Evolutionary conservation across 1,284 basidiomycete genomes (phyloP), one percentile per base, ranked within the genome.

Genomic region (Volvariella volvacea): DNA sequence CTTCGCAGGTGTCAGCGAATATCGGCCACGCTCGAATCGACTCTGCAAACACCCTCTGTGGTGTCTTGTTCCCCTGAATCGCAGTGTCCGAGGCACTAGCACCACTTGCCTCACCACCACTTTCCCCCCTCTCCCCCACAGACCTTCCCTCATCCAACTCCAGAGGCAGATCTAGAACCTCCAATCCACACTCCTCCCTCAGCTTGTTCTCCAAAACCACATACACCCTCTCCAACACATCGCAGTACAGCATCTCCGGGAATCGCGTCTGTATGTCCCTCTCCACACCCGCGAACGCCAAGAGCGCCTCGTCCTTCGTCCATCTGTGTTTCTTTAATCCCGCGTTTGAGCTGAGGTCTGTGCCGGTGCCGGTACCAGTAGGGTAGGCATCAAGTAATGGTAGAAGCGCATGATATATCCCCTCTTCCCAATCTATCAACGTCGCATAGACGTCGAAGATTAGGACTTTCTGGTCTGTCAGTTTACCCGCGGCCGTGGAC

Each of bases 361-460:
- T n/a, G n/a, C n/a, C n/a, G n/a, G n/a, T n/a, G n/a, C n/a, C n/a
- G n/a, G n/a, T n/a, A n/a, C n/a, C n/a, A n/a, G n/a, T n/a, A 4
- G 63, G 55, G 46, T 71, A 67, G 20, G 61, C 62, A 33, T 65
- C 58, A 33, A 84, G 68, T 31, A 84, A 57, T 1, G 79, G 75
- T 34, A 66, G 54, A 17, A 88, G 65, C 0, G 64, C 71, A 9
- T 66, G 55, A 58, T 73, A 74, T 38, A 88, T 72, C 14, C 80
- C 79, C 3, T 71, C 70, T 59, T 88, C 83, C 83, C 84, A 88
- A 57, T 88, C 80, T 28, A 77, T 61, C 36, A 87, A 71, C 1
- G 84, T 88, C 10, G 79, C 82, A 52, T 86, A 87, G 48, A 83
- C 80, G 52, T 88, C 84, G 52, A 80, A 79, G 42, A 80, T 64